These are phyloP conservation scores for Groenewaldozyma salmanticensis DNA, from an alignment of 805 yeast genomes.

Conservation along the genomic window DNA sequence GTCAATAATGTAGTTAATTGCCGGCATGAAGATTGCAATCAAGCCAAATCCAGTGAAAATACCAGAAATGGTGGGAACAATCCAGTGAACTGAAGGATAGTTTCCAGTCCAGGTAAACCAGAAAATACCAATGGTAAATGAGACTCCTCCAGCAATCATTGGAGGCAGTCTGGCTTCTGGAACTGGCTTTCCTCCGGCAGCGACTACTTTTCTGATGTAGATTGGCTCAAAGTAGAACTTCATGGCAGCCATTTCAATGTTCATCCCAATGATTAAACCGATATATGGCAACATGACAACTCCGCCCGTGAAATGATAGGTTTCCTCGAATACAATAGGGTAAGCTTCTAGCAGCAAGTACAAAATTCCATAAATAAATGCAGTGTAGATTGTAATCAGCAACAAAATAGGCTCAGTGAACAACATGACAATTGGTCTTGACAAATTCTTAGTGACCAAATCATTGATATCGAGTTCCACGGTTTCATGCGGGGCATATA, in stretches of 20 bases:
- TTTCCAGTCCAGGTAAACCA: conserved; percentile 90
- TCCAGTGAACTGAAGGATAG: conserved; percentile 72
- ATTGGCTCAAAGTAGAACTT: conserved; percentile 43
- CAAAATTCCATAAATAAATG: conserved; percentile 72
- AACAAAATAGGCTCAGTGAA: conserved; percentile 62
- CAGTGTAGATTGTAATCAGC: conserved; percentile 58
- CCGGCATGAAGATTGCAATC: conserved; percentile 57
- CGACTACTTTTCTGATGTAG: conserved; percentile 39
- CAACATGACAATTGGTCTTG: conserved; percentile 63
- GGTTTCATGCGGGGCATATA: conserved; percentile 68
- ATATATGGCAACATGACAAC: conserved; percentile 72
- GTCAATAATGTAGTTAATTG: conserved; percentile 66
- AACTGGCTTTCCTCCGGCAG: conserved; percentile 51
- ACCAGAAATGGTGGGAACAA: conserved; percentile 63
- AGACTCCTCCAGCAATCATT: conserved; percentile 60
- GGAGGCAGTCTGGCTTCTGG: conserved; percentile 80
- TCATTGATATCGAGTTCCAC: conserved; percentile 47
- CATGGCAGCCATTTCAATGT: conserved; percentile 45
- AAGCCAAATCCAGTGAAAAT: conserved; percentile 60
- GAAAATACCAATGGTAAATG: conserved; percentile 70
- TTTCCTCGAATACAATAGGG: conserved; percentile 56
- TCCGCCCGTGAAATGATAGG: conserved; percentile 52
- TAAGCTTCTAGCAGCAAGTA: conserved; percentile 67
- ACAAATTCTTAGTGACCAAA: conserved; percentile 49
- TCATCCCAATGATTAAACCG: conserved; percentile 61